Base-by-base conservation (phyloP, 257 asterid species). In the Linderniella brevidens region DNA sequence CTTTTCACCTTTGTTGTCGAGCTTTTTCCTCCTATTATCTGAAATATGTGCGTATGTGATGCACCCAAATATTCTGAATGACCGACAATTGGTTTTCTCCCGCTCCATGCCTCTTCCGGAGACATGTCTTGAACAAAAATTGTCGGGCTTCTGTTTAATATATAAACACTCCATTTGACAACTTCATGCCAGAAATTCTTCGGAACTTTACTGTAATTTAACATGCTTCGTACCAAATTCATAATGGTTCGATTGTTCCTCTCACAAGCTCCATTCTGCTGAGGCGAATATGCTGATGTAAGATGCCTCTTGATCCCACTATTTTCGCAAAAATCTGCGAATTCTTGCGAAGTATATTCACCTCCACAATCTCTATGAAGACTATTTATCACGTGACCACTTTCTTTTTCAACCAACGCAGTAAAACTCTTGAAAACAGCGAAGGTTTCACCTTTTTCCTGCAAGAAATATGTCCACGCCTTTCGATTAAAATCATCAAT, bases 401-500 rank as follows among this genome's bases (percentile, higher is more conserved):
- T 19, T 29, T 49, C 36, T 9, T 57, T 57, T 9, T 41, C 62
- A 4, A 49, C 56, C 9, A 29, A 0, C 0, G 5, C 11, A 5
- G 39, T 49, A 2, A 39, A 57, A 6, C 10, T 4, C 11, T 57
- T 49, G 9, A 48, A 57, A 15, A 9, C 0, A n/a, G 9, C 8
- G 11, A 58, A 35, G 1, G 56, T 41, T 11, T 58, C 56, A 5
- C 50, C 40, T 35, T 49, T 58, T 13, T 20, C 50, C 10, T 3
- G 0, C 15, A 58, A 13, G 10, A 50, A 58, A 40, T 49, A 58
- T 0, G 43, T 6, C 63, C 51, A 58, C 3, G 57, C 13, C 19
- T 50, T 58, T 9, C 57, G 14, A 36, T 17, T 17, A 18, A 1
- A 58, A 8, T 58, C 57, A 51, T 58, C 64, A 41, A 58, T 58